Conservation (phyloP, 2,329 filamentous ascomycete species). For the Penicillium aurantiogriseum region DNA sequence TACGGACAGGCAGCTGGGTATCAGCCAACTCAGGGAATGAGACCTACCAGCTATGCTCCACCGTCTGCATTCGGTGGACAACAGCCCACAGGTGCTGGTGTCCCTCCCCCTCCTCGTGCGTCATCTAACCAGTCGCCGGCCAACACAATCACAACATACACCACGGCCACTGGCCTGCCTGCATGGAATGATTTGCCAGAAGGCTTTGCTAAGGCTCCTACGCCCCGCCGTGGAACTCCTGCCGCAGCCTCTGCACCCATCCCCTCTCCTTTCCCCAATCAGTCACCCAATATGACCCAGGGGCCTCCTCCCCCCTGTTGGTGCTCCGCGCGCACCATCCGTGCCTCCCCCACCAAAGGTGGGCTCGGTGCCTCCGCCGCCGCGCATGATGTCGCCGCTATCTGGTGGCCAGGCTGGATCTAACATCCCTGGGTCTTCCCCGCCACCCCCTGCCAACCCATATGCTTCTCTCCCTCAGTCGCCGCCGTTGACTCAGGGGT, state of each 20-base stretch:
- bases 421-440: conserved; percentile 64
- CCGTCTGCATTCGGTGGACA: conserved; percentile 47
- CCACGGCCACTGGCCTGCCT: conserved; percentile 65
- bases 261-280: conserved; percentile 72
- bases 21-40: conserved; percentile 51
- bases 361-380: conserved; percentile 58
- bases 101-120: conserved; percentile 64
- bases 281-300: conserved; percentile 48
- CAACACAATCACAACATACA: conserved; percentile 60
- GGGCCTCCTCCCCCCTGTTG: conserved; percentile 59
- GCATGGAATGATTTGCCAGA: conserved; percentile 96
- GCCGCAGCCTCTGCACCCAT: conserved; percentile 60
- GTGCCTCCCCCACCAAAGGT: conserved; percentile 84
- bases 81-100: conserved; percentile 44
- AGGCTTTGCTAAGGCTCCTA: conserved; percentile 69
- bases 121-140: conserved; percentile 64
- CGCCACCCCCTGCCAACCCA: conserved; percentile 42
- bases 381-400: conserved; percentile 69
- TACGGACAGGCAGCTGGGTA: conserved; percentile 52
- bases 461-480: conserved; percentile 43
- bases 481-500: conserved; percentile 37
- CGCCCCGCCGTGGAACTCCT: conserved; percentile 72
- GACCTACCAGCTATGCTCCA: conserved; percentile 41
- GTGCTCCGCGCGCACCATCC: conserved; percentile 64
- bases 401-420: conserved; percentile 51